Base-by-base conservation (phyloP, 179 eudicot genomes). In the Pouteria campechiana region DNA sequence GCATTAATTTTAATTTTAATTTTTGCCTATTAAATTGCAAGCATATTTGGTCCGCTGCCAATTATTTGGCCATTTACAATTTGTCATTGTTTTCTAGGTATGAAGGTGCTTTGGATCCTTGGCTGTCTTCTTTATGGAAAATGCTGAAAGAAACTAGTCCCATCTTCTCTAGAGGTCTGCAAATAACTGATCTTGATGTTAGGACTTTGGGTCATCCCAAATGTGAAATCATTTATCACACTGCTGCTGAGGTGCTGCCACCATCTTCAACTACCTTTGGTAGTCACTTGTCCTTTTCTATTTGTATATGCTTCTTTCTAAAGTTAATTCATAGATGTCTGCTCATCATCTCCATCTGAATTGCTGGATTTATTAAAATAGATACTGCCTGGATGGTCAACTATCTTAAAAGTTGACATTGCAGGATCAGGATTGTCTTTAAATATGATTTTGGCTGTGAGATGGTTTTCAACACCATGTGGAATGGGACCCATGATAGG, bases 51-150 rank as follows among this genome's bases (percentile, higher is more conserved):
- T n/a, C n/a, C n/a, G n/a, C n/a, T n/a, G n/a, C n/a, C n/a, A n/a
- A n/a, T n/a, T n/a, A n/a, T n/a, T n/a, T n/a, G n/a, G n/a, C n/a
- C n/a, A n/a, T n/a, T n/a, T n/a, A n/a, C n/a, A n/a, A n/a, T n/a
- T n/a, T n/a, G n/a, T n/a, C n/a, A n/a, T n/a, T n/a, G n/a, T 10
- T 49, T 63, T 46, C 12, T 36, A 90, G 98, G 68, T 86, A 86
- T 62, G 98, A 90, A 70, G 98, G 94, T 49, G 78, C 96, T 54
- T 67, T 90, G 45, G 98, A 90, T 76, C 96, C 94, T 15, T 90
- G 98, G 98, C 70, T 86, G 84, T 73, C 81, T 39, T 67, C 77
- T 39, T 58, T 90, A 53, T 90, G 94, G 96, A 76, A 50, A 43
- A 45, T 52, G 12, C 57, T 86, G 55, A 59, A 86, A 55, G 57